Conservation (phyloP, 192 early-diverging fungal species). For the Backusella westeae region DNA sequence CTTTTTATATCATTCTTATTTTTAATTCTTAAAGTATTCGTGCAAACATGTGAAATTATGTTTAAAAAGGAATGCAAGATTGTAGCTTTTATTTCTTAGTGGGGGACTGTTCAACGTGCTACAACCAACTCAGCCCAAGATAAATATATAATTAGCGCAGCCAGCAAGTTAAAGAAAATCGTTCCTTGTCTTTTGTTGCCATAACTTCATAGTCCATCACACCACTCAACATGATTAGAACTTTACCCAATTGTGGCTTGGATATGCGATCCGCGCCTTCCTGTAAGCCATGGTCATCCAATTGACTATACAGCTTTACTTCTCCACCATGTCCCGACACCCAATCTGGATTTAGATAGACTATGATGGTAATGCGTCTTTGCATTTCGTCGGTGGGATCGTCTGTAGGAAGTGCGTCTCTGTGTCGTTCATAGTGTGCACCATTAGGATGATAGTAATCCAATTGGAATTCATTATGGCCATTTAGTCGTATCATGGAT, state of each 20-base stretch:
- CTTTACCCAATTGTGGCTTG: constrained; percentile 31
- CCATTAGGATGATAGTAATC: constrained; percentile 46
- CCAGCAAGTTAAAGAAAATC: constrained; percentile 51
- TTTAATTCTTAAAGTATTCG: background rate
- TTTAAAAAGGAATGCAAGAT: background rate
- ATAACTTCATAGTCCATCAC: constrained; percentile 57
- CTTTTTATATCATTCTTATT: background rate
- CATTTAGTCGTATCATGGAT: constrained; percentile 42
- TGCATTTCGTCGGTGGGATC: constrained; percentile 48
- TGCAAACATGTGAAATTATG: background rate
- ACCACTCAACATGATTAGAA: constrained; percentile 42
- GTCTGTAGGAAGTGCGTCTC: constrained; percentile 58
- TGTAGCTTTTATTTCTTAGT: background rate
- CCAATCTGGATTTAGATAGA: constrained; percentile 56
- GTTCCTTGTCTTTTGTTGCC: constrained; percentile 37
- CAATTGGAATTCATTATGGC: constrained; percentile 48
- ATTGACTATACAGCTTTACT: constrained; percentile 49
- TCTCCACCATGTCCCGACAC: constrained; percentile 50
- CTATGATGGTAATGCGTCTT: constrained; percentile 55
- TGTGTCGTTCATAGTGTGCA: constrained; percentile 50
- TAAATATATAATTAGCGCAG: constrained; percentile 31
- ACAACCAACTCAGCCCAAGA: background rate
- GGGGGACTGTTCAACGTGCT: background rate
- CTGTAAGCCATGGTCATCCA: constrained; percentile 33
- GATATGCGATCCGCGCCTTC: constrained; percentile 29